Conservation (phyloP, 2,329 filamentous ascomycete genomes). For the Alternaria conjuncta region DNA sequence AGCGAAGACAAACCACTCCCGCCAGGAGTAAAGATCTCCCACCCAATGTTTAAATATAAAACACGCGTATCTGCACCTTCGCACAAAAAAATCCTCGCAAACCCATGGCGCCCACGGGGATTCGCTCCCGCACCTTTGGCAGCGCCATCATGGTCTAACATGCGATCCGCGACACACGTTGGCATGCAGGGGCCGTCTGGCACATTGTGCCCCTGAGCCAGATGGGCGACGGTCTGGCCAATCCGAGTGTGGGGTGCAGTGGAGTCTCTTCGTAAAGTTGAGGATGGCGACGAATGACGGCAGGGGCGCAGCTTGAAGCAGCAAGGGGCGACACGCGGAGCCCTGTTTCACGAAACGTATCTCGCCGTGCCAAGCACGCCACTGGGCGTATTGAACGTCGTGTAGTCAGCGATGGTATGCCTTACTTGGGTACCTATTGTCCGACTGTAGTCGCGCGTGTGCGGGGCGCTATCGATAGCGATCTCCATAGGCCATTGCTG, state of each 20-base stretch:
- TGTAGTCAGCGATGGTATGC: conserved; percentile 8
- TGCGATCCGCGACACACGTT: conserved; percentile 14
- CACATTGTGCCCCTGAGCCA: conserved; percentile 32
- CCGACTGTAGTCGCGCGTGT: background rate
- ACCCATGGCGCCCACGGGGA: conserved; percentile 25
- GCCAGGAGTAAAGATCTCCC: conserved; percentile 11
- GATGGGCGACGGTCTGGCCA: conserved; percentile 27
- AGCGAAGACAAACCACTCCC: background rate
- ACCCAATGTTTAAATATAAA: conserved; percentile 24
- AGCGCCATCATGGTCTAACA: conserved; percentile 14
- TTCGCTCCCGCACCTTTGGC: conserved; percentile 16
- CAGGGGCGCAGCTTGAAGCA: conserved; percentile 22
- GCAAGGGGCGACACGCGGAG: conserved; percentile 24
- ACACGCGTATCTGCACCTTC: conserved; percentile 16
- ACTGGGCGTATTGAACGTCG: conserved; percentile 1
- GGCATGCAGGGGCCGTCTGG: conserved; percentile 27
- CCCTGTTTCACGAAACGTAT: conserved; percentile 36
- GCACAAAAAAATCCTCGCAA: conserved; percentile 24
- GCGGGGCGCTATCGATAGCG: conserved; percentile 3
- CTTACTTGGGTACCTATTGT: background rate
- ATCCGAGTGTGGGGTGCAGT: conserved; percentile 19
- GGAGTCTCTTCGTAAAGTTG: conserved; percentile 16
- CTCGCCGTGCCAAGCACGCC: conserved; percentile 21
- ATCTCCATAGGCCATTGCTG: background rate
- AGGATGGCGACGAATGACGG: conserved; percentile 22